Base-by-base conservation (phyloP, 2,329 filamentous ascomycete genomes). In the Epichloe bromicola region DNA sequence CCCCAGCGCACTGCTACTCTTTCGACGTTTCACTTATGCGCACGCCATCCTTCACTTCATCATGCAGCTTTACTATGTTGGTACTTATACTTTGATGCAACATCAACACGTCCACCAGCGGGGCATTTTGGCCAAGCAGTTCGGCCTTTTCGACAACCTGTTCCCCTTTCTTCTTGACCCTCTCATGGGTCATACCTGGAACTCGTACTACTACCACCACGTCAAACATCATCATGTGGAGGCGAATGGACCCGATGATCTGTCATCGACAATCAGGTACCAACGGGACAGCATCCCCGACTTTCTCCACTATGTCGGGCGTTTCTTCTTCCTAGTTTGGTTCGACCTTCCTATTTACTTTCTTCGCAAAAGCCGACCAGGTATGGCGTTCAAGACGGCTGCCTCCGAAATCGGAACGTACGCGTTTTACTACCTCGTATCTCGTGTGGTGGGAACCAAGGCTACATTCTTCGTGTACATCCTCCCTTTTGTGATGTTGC, bases 191-290 rank as follows among this genome's bases (percentile, higher is more conserved):
- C 86, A 91, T 61, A 89, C 86, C 0, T 89, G 85, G 85, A 88
- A 91, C 67, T 83, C 82, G 2, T 91, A 91, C 68, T 91, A 78
- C 63, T 90, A 88, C 61, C 86, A 91, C 62, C 86, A 91, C 60
- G 85, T 90, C 61, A 91, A 91, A 70, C 85, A 89, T 61, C 86
- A 91, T 61, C 86, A 91, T 57, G 81, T 90, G 51, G 86, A 90
- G 67, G 83, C 80, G 55, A 91, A 91, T 59, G 86, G 86, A 0
- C 85, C 85, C 0, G 75, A 83, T 45, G 86, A 91, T 60, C 72
- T 89, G 0, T 87, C 82, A 1, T 85, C 84, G 0, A 91, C 86
- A 0, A 76, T 91, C 38, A 76, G 83, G 14, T 90, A 86, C 64
- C 84, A 89, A 62, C 77, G 86, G 5, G 86, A 91, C 62, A 76